Conservation (phyloP, 192 early-diverging fungal genomes). For the Backusella mclennaniae region DNA sequence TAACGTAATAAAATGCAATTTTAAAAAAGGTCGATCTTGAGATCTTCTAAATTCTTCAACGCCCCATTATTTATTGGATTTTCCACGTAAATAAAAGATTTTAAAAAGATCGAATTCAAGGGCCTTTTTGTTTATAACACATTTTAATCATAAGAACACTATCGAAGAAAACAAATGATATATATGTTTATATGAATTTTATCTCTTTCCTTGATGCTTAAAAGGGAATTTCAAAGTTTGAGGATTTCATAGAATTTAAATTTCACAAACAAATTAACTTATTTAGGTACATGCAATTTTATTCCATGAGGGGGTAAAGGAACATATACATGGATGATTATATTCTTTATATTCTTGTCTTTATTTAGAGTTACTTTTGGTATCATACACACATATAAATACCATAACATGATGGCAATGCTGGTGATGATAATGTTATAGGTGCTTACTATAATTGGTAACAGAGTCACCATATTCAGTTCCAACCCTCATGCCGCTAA, state of each 20-base stretch:
- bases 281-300: neutral
- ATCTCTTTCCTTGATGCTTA: too few relatives aligned
- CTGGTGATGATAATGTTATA: neutral
- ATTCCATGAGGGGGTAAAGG: too few relatives aligned
- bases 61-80: neutral
- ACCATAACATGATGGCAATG: too few relatives aligned
- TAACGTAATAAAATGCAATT: neutral
- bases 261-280: neutral
- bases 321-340: too few relatives aligned
- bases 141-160: too few relatives aligned
- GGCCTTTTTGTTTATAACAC: neutral
- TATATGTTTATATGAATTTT: neutral
- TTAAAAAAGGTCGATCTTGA: neutral
- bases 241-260: conserved; percentile 7
- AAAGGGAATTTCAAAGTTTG: neutral
- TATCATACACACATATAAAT: too few relatives aligned
- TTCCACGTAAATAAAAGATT: neutral
- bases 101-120: neutral
- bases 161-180: neutral
- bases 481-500: neutral
- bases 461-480: neutral
- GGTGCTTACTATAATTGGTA: neutral
- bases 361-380: too few relatives aligned
- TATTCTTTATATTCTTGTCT: too few relatives aligned
- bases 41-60: neutral